Evolutionary conservation across 2,329 filamentous ascomycete species (phyloP), one percentile per base, ranked within the genome.

Genomic region (Monosporascus sp.): DNA sequence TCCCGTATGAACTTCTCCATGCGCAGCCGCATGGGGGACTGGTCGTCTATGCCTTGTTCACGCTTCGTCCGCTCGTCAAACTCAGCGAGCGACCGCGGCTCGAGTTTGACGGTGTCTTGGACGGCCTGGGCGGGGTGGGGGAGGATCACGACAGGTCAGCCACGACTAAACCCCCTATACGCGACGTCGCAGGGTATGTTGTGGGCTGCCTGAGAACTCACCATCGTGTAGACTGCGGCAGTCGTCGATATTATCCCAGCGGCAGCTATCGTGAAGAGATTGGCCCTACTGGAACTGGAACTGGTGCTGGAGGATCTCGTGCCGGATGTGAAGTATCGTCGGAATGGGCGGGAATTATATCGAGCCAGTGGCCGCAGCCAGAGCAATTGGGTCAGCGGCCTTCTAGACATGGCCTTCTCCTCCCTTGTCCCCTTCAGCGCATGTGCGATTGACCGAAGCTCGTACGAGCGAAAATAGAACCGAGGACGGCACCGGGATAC

Each of bases 1-100:
- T 91, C 83, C 70, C 94, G 94, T 72, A 97, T 95, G 69, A 97
- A 89, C 64, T 89, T 84, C 73, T 99, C 94, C 94, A 99, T 97
- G 58, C 93, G 90, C 53, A 99, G 80, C 51, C 94, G 91, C 93
- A 99, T 97, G 2, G 94, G 92, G 15, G 93, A 97, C 62, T 85
- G 78, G 53, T 85, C 80, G 47, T 79, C 86, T 48, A 97, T 80
- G 58, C 84, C 83, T 52, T 83, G 81, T 69, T 94, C 88, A 57
- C 88, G 85, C 73, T 94, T 96, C 61, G 83, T 81, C 57, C 90
- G 79, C 58, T 83, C 84, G 70, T 97, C 94, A 63, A 89, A 84
- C 67, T 96, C 89, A 63, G 90, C 91, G 60, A 97, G 89, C 41
- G 87, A 82, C 31, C 88, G 79, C 47, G 74, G 66, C 62, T 92